Conservation (phyloP, 306 rosid species). For the Trifolium fragiferum region DNA sequence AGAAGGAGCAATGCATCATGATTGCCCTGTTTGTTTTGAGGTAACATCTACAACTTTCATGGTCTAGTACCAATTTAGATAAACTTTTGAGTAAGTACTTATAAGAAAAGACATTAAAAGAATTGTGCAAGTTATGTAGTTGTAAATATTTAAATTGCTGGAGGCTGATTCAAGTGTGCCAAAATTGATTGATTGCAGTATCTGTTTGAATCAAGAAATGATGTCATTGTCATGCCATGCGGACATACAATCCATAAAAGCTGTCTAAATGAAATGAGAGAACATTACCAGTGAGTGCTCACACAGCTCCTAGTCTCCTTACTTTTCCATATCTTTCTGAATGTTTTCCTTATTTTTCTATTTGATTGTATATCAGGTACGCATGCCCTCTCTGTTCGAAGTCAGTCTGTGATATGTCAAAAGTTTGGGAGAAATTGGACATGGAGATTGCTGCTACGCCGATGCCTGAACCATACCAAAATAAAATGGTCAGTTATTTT, state of each 20-base stretch:
- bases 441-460: constrained; percentile 77
- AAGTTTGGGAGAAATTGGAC: constrained; percentile 88
- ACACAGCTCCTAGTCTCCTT: not conserved
- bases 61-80: constrained; percentile 19
- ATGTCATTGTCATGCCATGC: constrained; percentile 70
- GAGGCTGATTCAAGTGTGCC: constrained; percentile 32
- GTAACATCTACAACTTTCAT: constrained; percentile 42
- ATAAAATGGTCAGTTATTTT: constrained; percentile 57
- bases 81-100: not conserved
- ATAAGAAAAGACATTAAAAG: not conserved
- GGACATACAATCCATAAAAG: constrained; percentile 87
- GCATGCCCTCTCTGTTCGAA: constrained; percentile 90
- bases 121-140: not conserved
- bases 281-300: constrained; percentile 77
- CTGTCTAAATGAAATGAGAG: constrained; percentile 84
- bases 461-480: constrained; percentile 68
- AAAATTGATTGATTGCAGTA: constrained; percentile 60
- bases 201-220: constrained; percentile 71
- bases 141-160: constrained; percentile 1
- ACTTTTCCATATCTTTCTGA: not conserved
- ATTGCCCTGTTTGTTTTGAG: constrained; percentile 93
- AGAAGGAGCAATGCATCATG: constrained; percentile 96
- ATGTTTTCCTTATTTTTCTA: not conserved
- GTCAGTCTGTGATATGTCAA: constrained; percentile 87
- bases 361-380: constrained; percentile 50